Evolutionary conservation across 2,329 filamentous ascomycete species (phyloP).

Genomic region (Zymoseptoria ardabiliae): DNA sequence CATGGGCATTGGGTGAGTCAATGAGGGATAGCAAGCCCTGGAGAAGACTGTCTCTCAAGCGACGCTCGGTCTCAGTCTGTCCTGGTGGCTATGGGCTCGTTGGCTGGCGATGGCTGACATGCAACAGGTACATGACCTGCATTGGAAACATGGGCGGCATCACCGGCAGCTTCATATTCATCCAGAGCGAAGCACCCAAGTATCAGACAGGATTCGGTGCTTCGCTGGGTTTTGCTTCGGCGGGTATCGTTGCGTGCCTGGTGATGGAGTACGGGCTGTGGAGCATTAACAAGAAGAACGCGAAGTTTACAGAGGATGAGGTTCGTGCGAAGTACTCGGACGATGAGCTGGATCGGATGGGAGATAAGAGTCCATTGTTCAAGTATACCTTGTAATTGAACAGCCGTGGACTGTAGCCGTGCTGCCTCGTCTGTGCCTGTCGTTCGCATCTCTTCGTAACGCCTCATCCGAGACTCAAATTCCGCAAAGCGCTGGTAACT

Average conservation of each 20-base stretch:
- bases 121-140: conserved; percentile 8
- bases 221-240: conserved; percentile 13
- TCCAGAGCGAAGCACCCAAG: conserved; percentile 45
- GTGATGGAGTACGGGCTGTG: not conserved
- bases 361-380: conserved; percentile 34
- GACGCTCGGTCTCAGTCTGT: no score
- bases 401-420: no score
- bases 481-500: conserved; percentile 25
- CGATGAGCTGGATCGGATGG: conserved; percentile 32
- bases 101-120: conserved; percentile 11
- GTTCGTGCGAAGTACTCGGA: conserved; percentile 31
- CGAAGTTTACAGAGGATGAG: conserved; percentile 27
- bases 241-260: conserved; percentile 21
- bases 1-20: conserved; percentile 30
- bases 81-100: not conserved
- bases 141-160: conserved; percentile 11
- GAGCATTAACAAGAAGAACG: conserved; percentile 27
- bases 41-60: no score
- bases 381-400: conserved; percentile 24
- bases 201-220: conserved; percentile 44
- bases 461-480: conserved; percentile 19
- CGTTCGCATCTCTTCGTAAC: no score
- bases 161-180: conserved; percentile 9
- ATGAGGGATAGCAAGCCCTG: no score
- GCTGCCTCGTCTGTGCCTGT: no score